Evolutionary conservation across 1,139 yeast genomes (phyloP), one percentile per base, ranked within the genome.

Genomic region (Lodderomyces margitis): DNA sequence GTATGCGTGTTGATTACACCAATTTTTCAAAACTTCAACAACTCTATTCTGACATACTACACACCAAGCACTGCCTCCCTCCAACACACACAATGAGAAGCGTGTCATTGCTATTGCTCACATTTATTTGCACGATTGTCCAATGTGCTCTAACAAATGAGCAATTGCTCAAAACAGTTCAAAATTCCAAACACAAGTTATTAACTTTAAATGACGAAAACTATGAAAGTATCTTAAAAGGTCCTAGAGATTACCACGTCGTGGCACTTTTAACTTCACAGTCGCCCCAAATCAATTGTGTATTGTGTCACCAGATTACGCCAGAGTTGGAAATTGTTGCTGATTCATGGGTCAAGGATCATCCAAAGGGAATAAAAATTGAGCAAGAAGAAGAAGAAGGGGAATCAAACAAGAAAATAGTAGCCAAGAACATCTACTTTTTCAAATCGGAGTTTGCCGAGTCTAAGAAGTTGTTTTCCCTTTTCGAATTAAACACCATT

Each of bases 191-290:
- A 19, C 46, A 45, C 35, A 63, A 59, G 35, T 56, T 62, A 10
- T 48, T 70, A 19, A 40, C 51, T 12, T 49, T 91, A 51, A 81
- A 77, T 33, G 92, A 85, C 54, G 64, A 62, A 39, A 85, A 83
- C 55, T 86, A 73, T 57, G 73, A 78, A 49, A 61, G 66, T 30
- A 61, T 85, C 23, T 70, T 89, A 46, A 67, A 68, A 23, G 89
- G 91, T 2, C 82, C 83, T 20, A 75, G 92, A 54, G 89, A 88
- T 54, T 82, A 79, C 59, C 77, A 84, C 38, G 55, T 87, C 15
- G 73, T 87, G 20, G 61, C 82, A 34, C 70, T 85, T 42, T 66
- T 92, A 51, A 86, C 97, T 0, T 89, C 97, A 2, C 77, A 82
- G 14, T 74, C 81, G 30, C 70, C 87, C 0, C 80, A 80, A 51